A percentile compares a stretch with the other conserved stretches of the same genome.
Conservation (phyloP, 208 protist genomes). For the Hexamita inflata region DNA sequence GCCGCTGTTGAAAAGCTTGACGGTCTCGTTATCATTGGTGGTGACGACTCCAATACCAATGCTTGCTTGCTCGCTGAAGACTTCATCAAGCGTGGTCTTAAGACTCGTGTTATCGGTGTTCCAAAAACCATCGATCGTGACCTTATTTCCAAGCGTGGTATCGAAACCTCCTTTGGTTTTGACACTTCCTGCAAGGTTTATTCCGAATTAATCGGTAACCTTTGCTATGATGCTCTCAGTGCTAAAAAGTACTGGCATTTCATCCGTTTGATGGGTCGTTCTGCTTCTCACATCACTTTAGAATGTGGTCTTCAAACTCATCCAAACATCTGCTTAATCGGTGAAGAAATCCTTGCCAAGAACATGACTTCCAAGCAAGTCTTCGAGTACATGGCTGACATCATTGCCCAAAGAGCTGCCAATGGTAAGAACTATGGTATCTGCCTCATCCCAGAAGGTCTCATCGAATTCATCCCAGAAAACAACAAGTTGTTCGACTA, state of each 20-base stretch:
- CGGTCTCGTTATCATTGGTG: slow-evolving; percentile 46
- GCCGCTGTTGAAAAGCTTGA: slow-evolving; percentile 40
- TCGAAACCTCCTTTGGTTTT: slow-evolving; percentile 53
- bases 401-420: slow-evolving; percentile 36
- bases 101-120: slow-evolving; percentile 49
- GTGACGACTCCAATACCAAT: slow-evolving; percentile 56
- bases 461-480: slow-evolving; percentile 55
- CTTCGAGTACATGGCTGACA: slow-evolving; percentile 41
- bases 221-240: slow-evolving; percentile 42
- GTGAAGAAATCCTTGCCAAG: slow-evolving; percentile 50
- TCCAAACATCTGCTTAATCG: slow-evolving; percentile 46
- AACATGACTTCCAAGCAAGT: slow-evolving; percentile 44
- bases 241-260: slow-evolving; percentile 55
- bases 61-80: slow-evolving; percentile 49
- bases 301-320: slow-evolving; percentile 50
- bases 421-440: slow-evolving; percentile 51
- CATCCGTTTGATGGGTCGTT: slow-evolving; percentile 53
- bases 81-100: slow-evolving; percentile 27
- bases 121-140: slow-evolving; percentile 59
- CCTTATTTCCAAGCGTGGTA: slow-evolving; percentile 37
- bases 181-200: slow-evolving; percentile 39
- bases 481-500: slow-evolving; percentile 36
- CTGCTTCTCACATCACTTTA: slow-evolving; percentile 54
- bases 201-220: slow-evolving; percentile 51
- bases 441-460: slow-evolving; percentile 52